Evolutionary conservation across 331 rosid genomes (phyloP).

Genomic region (Saraca asoca): DNA sequence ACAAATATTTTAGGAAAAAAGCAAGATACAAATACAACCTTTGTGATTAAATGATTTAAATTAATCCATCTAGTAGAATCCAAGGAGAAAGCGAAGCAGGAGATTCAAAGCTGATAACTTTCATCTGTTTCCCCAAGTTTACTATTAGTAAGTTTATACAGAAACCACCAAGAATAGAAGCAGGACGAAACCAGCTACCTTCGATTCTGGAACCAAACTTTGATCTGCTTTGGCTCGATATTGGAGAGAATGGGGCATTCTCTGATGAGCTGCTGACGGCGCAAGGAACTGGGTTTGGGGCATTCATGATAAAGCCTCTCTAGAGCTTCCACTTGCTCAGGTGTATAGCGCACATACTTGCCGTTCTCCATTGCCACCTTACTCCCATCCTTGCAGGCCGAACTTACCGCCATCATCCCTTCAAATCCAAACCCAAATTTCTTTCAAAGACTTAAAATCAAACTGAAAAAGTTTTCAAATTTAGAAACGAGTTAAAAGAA

Average conservation of each 20-base stretch:
- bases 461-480: not conserved
- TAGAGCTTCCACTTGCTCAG: conserved; percentile 94
- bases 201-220: conserved; percentile 97
- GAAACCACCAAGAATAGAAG: not conserved
- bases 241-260: conserved; percentile 96
- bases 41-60: conserved; percentile 12
- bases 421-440: conserved; percentile 1
- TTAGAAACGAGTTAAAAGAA: not conserved
- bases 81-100: not conserved
- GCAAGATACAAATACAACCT: not conserved
- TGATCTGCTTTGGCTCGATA: conserved; percentile 97
- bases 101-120: not conserved
- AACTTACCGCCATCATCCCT: conserved; percentile 85
- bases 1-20: not conserved
- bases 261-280: conserved; percentile 93
- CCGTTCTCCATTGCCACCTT: conserved; percentile 83
- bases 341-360: conserved; percentile 91
- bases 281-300: conserved; percentile 93
- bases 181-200: conserved; percentile 44
- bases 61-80: not conserved
- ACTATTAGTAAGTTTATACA: not conserved
- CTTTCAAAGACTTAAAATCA: not conserved
- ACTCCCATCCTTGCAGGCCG: conserved; percentile 66
- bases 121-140: not conserved
- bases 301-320: conserved; percentile 95